A percentile compares a stretch with the other conserved stretches of the same genome.
Evolutionary conservation across 257 asterid genomes (phyloP).

Genomic region (Forsythia suspensa): DNA sequence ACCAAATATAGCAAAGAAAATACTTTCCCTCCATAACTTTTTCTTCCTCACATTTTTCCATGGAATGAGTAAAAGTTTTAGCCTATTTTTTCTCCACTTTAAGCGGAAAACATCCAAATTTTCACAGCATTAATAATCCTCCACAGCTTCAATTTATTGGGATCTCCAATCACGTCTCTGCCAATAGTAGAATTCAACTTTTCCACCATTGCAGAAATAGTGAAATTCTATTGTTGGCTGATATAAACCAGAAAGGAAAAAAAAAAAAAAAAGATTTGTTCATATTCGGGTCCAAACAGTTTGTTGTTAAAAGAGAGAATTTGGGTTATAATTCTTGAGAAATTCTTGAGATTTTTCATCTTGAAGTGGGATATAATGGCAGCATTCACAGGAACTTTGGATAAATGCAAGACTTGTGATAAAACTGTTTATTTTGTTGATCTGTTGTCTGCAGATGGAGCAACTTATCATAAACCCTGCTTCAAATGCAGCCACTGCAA

Average conservation of each 20-base stretch:
- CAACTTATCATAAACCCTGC: slow-evolving; percentile 51
- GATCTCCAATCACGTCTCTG: slow-evolving; percentile 69
- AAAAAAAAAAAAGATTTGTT: not conserved
- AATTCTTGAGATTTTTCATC: slow-evolving; percentile 1
- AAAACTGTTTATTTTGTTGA: slow-evolving; percentile 60
- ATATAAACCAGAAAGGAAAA: slow-evolving; percentile 19
- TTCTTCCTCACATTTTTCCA: slow-evolving; percentile 11
- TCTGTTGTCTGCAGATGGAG: slow-evolving; percentile 61
- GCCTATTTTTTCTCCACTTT: slow-evolving; percentile 52
- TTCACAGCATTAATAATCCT: slow-evolving; percentile 25
- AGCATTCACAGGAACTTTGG: slow-evolving; percentile 57
- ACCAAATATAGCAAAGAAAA: slow-evolving; percentile 3
- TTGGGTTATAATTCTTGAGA: not conserved
- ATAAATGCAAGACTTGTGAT: slow-evolving; percentile 63
- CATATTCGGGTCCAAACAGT: too few relatives aligned
- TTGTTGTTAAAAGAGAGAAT: not conserved
- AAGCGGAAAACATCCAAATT: slow-evolving; percentile 35
- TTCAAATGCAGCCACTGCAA: slow-evolving; percentile 64
- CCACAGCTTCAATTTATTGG: slow-evolving; percentile 37
- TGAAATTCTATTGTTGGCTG: slow-evolving; percentile 19
- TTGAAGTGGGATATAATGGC: slow-evolving; percentile 10
- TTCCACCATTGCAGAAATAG: slow-evolving; percentile 23
- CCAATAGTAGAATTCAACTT: slow-evolving; percentile 24
- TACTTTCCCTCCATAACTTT: slow-evolving; percentile 5
- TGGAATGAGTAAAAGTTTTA: slow-evolving; percentile 34